These are phyloP conservation scores for Talaromyces sp. DNA, from an alignment of 2,329 filamentous ascomycete species.

Conservation along the genomic window DNA sequence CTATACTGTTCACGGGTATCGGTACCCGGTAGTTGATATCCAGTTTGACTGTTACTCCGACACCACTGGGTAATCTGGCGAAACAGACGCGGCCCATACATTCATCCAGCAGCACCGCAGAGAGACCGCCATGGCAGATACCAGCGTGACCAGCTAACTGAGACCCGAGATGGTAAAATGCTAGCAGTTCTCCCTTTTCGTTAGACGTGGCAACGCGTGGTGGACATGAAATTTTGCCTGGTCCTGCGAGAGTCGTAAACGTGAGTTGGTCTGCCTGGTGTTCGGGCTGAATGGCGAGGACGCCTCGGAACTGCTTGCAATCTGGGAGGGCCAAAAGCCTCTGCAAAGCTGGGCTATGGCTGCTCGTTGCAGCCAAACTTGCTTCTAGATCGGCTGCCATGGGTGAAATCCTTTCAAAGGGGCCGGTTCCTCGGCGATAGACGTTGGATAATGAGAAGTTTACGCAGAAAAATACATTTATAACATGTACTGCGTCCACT, in stretches of 20 bases:
- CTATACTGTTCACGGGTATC: conserved; percentile 1
- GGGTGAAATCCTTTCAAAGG: not conserved
- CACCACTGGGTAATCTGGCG: not conserved
- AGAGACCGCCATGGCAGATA: conserved; percentile 1
- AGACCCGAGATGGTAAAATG: not conserved
- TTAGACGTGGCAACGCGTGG: not conserved
- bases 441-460: not conserved
- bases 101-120: not conserved
- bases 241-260: conserved; percentile 3
- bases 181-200: not conserved
- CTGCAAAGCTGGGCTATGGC: not conserved
- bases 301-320: conserved; percentile 1
- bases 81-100: not conserved
- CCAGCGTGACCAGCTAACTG: conserved; percentile 1
- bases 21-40: not conserved
- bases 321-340: not conserved
- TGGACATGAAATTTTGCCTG: conserved; percentile 1
- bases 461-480: not conserved
- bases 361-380: not conserved
- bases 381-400: not conserved
- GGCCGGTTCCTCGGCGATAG: not conserved
- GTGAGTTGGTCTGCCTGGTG: conserved; percentile 2
- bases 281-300: not conserved
- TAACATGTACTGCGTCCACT: not conserved
- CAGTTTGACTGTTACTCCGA: conserved; percentile 2